Base-by-base conservation (phyloP, 495 filamentous ascomycete species). In the Darksidea phi region DNA sequence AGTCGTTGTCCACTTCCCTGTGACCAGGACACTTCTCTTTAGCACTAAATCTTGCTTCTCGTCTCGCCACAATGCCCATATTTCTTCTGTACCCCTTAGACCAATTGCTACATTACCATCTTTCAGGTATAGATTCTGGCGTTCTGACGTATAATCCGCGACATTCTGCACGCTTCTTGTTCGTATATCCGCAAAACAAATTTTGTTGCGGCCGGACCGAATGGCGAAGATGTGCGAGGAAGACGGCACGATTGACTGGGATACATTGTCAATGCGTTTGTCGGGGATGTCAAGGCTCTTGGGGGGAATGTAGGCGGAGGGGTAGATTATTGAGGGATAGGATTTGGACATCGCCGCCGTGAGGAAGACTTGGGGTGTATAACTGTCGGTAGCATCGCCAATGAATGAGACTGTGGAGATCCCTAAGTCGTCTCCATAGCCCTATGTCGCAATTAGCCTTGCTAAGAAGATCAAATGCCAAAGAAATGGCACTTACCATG, bases 311-410 rank as follows among this genome's bases (percentile, higher is more conserved):
- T 34, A 24, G 4, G 54, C n/a, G 2, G 42, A 10, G 42, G 41
- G 17, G 7, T 12, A 23, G 3, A 57, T 24, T 13, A 48, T 48
- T 13, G 37, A 57, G 18, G 23, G 54, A 23, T 57, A 57, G 12
- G 54, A 20, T 25, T 57, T 57, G 6, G 54, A 48, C 21, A 57
- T 15, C 12, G 42, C 54, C 3, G 54, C 54, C 24, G 54, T 49
- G 32, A 57, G 54, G 37, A 57, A 57, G 13, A 48, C 43, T 11
- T 57, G 43, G 7, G 48, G 43, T n/a, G 17, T 26, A n/a, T 15
- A 15, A 4, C 11, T 3, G 4, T 24, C 18, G 11, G 34, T 28
- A 3, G 25, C 3, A 20, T 37, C 25, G 18, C 43, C 54, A 3
- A 48, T 25, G 4, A 48, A 34, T 2, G 26, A 38, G 6, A 57